These are phyloP conservation scores for Aspergillus quadricinctus DNA, from an alignment of 2,329 filamentous ascomycete genomes.

Conservation along the genomic window DNA sequence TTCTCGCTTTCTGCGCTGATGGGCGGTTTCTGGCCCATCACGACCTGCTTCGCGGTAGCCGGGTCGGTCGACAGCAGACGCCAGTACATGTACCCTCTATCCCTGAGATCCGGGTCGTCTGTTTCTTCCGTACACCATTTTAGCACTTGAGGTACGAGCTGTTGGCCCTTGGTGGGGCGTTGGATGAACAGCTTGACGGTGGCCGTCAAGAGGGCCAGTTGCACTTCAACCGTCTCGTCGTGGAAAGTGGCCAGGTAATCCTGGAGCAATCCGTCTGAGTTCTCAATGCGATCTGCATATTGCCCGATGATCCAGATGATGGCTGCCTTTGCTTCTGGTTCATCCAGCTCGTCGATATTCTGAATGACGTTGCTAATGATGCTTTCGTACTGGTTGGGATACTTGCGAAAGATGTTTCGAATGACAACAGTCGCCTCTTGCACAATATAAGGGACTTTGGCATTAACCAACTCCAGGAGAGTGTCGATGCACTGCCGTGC, in stretches of 20 bases:
- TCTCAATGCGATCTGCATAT: constrained; percentile 95
- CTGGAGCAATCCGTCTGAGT: constrained; percentile 87
- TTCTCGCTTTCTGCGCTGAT: constrained; percentile 97
- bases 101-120: constrained; percentile 95
- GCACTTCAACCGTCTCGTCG: constrained; percentile 93
- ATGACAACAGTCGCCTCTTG: constrained; percentile 99
- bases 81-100: constrained; percentile 99
- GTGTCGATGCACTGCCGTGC: constrained; percentile 88
- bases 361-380: constrained; percentile 96
- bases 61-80: constrained; percentile 90
- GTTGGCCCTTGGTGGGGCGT: constrained; percentile 86
- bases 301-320: constrained; percentile 99
- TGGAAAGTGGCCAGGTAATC: constrained; percentile 93
- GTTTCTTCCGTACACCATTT: constrained; percentile 99
- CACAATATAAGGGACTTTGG: constrained; percentile 98
- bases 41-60: constrained; percentile 74
- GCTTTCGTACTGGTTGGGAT: constrained; percentile 96
- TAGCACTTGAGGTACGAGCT: constrained; percentile 86
- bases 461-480: constrained; percentile 85
- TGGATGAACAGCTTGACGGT: constrained; percentile 99
- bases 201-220: constrained; percentile 87
- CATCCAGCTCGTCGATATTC: constrained; percentile 91
- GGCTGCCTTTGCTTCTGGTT: constrained; percentile 95
- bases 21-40: constrained; percentile 96
- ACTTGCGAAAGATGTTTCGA: constrained; percentile 98